phyloP scores from a whole-genome alignment of 1,284 basidiomycete species.

The Grifola frondosa region DNA sequence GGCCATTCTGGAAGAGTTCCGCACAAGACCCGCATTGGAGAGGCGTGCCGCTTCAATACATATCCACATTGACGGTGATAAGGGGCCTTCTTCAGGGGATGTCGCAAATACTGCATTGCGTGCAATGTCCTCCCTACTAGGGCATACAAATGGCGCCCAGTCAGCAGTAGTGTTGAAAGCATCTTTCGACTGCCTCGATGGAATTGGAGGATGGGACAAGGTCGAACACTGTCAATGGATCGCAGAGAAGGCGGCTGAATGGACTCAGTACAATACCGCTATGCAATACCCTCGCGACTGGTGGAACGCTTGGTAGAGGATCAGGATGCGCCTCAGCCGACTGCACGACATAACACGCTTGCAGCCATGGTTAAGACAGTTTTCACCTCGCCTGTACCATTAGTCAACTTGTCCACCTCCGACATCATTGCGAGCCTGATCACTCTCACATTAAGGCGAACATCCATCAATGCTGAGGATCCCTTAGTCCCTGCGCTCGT shows the following conservation, averaged over 20 bases:
- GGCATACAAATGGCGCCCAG: conserved; percentile 78
- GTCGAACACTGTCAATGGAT: conserved; percentile 83
- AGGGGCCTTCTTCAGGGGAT: conserved; percentile 75
- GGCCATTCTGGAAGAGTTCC: conserved; percentile 79
- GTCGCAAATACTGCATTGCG: conserved; percentile 76
- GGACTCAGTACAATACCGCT: conserved; percentile 91
- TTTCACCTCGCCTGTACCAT: conserved; percentile 78
- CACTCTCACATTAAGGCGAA: conserved; percentile 71
- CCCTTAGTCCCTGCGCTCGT: conserved; percentile 70
- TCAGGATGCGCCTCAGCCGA: conserved; percentile 55
- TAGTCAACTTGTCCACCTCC: conserved; percentile 90
- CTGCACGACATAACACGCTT: conserved; percentile 66
- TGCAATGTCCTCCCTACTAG: conserved; percentile 72
- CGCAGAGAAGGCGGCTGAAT: conserved; percentile 72
- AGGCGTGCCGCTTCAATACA: conserved; percentile 86
- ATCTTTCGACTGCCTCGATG: conserved; percentile 65
- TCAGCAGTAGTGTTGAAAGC: conserved; percentile 73
- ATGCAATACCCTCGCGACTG: conserved; percentile 82
- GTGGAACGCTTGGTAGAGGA: conserved; percentile 79
- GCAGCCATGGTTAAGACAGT: conserved; percentile 83
- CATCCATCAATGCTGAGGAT: conserved; percentile 67
- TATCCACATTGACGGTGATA: conserved; percentile 83
- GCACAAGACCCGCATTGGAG: conserved; percentile 71
- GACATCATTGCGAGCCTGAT: conserved; percentile 83
- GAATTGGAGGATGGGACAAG: conserved; percentile 69